Evolutionary conservation across 1,284 basidiomycete genomes (phyloP).

Genomic region (Ceratobasidium sp.): DNA sequence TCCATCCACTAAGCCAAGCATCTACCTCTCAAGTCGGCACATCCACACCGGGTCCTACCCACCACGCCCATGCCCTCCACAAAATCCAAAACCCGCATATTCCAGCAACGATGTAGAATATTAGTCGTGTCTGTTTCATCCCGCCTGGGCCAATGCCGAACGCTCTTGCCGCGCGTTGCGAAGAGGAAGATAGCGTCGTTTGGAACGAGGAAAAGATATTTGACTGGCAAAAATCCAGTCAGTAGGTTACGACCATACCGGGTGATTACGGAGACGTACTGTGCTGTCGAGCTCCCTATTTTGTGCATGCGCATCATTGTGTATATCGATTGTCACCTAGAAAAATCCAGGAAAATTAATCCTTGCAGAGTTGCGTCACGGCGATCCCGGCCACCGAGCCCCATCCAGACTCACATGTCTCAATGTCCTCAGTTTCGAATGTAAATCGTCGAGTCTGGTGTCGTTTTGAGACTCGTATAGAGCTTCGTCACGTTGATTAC

Average conservation of each 20-base stretch:
- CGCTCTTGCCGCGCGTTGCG: constrained; percentile 71
- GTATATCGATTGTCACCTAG: constrained; percentile 81
- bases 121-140: constrained; percentile 72
- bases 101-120: constrained; percentile 64
- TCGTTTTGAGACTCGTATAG: constrained; percentile 81
- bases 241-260: too few species aligned
- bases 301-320: constrained; percentile 81
- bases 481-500: constrained; percentile 44
- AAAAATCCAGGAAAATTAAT: constrained; percentile 5
- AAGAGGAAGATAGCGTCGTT: constrained; percentile 67
- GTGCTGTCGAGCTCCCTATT: constrained; percentile 78
- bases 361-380: constrained; percentile 18
- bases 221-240: constrained; percentile 64
- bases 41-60: constrained; percentile 47
- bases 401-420: constrained; percentile 67
- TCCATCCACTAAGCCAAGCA: neutral
- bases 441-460: constrained; percentile 77
- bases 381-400: constrained; percentile 42
- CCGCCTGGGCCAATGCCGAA: constrained; percentile 74
- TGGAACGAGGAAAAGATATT: constrained; percentile 73
- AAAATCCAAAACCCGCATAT: constrained; percentile 60
- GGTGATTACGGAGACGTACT: constrained; percentile 57
- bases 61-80: constrained; percentile 53
- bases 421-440: constrained; percentile 79
- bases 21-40: neutral